These are phyloP conservation scores for Lenzites betulinus DNA, from an alignment of 768 basidiomycete genomes.

Conservation along the genomic window DNA sequence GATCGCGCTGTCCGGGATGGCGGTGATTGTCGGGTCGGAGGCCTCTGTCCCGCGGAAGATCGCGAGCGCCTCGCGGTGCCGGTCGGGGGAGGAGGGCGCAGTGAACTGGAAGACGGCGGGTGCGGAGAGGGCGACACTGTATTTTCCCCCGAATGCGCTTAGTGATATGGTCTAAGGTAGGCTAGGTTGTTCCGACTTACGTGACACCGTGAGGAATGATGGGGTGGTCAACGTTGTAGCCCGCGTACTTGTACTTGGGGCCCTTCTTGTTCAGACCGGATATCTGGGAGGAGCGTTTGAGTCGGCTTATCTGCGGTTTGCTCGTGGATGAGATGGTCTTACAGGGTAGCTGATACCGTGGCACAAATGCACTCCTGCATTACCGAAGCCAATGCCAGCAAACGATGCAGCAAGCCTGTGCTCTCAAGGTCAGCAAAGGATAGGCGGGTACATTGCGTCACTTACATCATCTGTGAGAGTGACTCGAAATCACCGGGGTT, in stretches of 20 bases:
- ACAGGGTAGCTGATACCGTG: slow-evolving; percentile 91
- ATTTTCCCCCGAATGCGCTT: too few relatives aligned
- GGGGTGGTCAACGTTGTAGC: slow-evolving; percentile 81
- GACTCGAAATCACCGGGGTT: slow-evolving; percentile 81
- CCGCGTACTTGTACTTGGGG: slow-evolving; percentile 88
- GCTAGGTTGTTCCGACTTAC: slow-evolving; percentile 34
- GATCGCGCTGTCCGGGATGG: slow-evolving; percentile 77
- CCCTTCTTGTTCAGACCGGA: slow-evolving; percentile 94
- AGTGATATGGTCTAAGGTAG: background rate
- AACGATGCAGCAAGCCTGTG: slow-evolving; percentile 85
- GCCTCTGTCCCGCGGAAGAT: slow-evolving; percentile 72
- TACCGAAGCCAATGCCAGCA: slow-evolving; percentile 94
- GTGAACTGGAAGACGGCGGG: slow-evolving; percentile 97
- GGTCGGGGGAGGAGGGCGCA: slow-evolving; percentile 87
- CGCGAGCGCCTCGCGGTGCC: slow-evolving; percentile 86
- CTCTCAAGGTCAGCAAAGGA: background rate
- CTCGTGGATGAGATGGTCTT: background rate
- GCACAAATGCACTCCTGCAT: slow-evolving; percentile 89
- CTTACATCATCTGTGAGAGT: slow-evolving; percentile 87
- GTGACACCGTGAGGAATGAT: slow-evolving; percentile 94
- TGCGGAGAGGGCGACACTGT: slow-evolving; percentile 83
- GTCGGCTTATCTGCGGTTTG: background rate
- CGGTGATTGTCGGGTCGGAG: slow-evolving; percentile 69
- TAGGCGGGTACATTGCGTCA: background rate
- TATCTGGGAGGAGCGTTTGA: slow-evolving; percentile 49